Evolutionary conservation across 2,329 filamentous ascomycete species (phyloP).

Genomic region (Emmonsiellopsis sp.): DNA sequence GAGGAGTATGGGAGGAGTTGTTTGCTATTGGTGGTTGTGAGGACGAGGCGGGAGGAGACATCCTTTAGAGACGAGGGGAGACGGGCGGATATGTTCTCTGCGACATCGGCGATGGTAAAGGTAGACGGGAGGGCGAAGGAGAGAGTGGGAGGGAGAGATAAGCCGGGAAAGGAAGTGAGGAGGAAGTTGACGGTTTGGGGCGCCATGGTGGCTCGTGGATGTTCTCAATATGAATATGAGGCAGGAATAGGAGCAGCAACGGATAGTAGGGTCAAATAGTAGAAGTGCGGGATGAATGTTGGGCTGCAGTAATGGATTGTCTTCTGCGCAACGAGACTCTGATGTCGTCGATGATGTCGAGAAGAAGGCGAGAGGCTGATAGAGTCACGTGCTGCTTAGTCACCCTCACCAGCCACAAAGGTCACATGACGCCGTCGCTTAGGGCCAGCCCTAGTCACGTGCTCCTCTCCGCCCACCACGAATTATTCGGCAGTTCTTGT

Average conservation of each 20-base stretch:
- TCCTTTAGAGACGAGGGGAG: slow-evolving; percentile 50
- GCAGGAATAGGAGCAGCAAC: too few relatives aligned
- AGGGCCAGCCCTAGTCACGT: slow-evolving; percentile 5
- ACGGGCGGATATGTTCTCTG: slow-evolving; percentile 48
- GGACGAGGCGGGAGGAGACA: slow-evolving; percentile 51
- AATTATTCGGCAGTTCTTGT: too few relatives aligned
- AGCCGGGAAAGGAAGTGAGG: slow-evolving; percentile 72
- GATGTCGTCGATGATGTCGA: background rate
- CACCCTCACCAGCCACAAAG: background rate
- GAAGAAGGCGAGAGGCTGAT: background rate
- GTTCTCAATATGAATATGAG: too few relatives aligned
- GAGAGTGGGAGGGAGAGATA: slow-evolving; percentile 73
- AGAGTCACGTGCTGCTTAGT: background rate
- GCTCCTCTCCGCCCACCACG: background rate
- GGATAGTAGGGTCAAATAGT: background rate
- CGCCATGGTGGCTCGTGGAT: slow-evolving; percentile 3
- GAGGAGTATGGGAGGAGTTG: slow-evolving; percentile 51
- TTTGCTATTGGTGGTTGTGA: slow-evolving; percentile 75
- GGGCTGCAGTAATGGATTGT: background rate
- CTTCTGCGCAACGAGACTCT: too few relatives aligned
- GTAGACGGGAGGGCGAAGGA: slow-evolving; percentile 62
- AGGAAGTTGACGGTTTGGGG: slow-evolving; percentile 63
- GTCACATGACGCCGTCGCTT: background rate
- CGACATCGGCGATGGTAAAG: slow-evolving; percentile 59
- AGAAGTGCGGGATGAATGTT: background rate